A percentile compares a stretch with the other conserved stretches of the same genome.
These are phyloP conservation scores for Naganishia albida DNA, from an alignment of 1,284 basidiomycete genomes.

Conservation along the genomic window DNA sequence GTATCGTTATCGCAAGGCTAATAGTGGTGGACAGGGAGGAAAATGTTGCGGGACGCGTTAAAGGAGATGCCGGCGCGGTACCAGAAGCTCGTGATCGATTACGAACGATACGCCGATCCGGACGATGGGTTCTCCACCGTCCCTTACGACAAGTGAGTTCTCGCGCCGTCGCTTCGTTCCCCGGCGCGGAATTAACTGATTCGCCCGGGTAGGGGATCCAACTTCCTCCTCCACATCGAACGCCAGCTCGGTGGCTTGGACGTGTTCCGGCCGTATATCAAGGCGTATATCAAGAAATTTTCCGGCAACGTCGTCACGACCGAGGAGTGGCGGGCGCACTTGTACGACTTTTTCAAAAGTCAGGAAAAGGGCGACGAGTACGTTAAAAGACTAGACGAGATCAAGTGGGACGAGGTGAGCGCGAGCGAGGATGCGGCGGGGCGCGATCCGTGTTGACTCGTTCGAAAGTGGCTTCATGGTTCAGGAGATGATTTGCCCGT, in stretches of 20 bases:
- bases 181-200: background rate
- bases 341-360: constrained; percentile 71
- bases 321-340: constrained; percentile 80
- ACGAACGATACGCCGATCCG: constrained; percentile 58
- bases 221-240: constrained; percentile 71
- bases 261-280: constrained; percentile 79
- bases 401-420: constrained; percentile 73
- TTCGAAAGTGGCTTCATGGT: constrained; percentile 72
- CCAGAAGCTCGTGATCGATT: constrained; percentile 82
- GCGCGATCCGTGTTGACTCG: constrained; percentile 16
- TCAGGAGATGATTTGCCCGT: constrained; percentile 77
- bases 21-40: constrained; percentile 75
- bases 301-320: constrained; percentile 79
- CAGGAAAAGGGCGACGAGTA: constrained; percentile 64
- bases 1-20: constrained; percentile 45
- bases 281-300: constrained; percentile 56
- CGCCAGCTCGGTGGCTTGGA: constrained; percentile 82
- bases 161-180: too few relatives aligned
- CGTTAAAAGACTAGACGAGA: constrained; percentile 66
- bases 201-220: constrained; percentile 57
- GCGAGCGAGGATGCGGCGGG: constrained; percentile 27
- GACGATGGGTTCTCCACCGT: constrained; percentile 73
- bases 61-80: constrained; percentile 59
- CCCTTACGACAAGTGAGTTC: constrained; percentile 67
- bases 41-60: constrained; percentile 69